phyloP scores from a whole-genome alignment of 257 asterid genomes.

The Eustoma russellianum region DNA sequence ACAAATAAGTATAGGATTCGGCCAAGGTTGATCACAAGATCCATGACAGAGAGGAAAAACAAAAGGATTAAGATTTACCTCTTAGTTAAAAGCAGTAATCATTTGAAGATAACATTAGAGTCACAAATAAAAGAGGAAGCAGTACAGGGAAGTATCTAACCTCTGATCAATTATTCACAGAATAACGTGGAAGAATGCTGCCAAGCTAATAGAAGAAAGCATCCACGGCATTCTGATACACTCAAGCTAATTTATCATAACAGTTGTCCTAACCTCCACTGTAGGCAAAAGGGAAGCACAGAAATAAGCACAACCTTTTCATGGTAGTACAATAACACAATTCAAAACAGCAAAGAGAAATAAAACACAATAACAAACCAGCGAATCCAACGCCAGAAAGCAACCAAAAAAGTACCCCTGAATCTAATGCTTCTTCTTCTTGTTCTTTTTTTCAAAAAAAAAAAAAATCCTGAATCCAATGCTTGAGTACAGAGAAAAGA shows the following conservation, averaged over 20 bases:
- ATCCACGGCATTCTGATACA: constrained; percentile 69
- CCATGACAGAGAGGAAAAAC: neutral
- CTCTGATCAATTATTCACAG: constrained; percentile 37
- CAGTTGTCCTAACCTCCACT: constrained; percentile 23
- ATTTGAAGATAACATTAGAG: too few species aligned
- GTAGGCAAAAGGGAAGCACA: neutral
- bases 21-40: neutral
- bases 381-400: neutral
- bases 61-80: neutral
- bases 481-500: too few species aligned
- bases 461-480: too few species aligned
- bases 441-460: too few species aligned
- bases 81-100: neutral
- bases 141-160: constrained; percentile 30
- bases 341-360: neutral
- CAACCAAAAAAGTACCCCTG: neutral
- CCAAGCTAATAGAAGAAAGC: constrained; percentile 36
- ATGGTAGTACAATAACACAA: neutral
- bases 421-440: neutral
- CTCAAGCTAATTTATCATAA: constrained; percentile 21
- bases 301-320: neutral
- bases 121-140: neutral
- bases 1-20: neutral
- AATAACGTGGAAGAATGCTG: constrained; percentile 60
- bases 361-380: neutral